Evolutionary conservation across 768 basidiomycete species (phyloP).

Genomic region (Leccinum truebloodii): DNA sequence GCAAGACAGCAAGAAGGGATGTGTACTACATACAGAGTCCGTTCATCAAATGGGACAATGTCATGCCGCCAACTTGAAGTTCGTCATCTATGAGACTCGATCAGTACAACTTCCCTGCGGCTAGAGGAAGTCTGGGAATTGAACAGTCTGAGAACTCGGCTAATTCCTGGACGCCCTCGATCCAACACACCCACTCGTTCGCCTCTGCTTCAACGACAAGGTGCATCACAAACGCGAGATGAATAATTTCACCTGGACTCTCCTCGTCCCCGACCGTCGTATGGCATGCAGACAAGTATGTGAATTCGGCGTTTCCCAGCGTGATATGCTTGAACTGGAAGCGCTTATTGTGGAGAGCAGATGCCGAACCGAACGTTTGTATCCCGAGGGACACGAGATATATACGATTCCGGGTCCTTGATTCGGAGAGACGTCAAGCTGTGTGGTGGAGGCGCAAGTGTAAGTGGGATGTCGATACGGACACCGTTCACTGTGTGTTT

Average conservation of each 20-base stretch:
- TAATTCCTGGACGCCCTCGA: too few relatives aligned
- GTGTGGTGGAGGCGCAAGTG: too few relatives aligned
- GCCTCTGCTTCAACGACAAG: not conserved
- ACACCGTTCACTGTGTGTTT: too few relatives aligned
- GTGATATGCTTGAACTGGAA: not conserved
- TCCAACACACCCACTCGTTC: not conserved
- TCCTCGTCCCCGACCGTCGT: too few relatives aligned
- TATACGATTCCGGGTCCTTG: too few relatives aligned
- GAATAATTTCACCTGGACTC: not conserved
- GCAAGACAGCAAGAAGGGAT: not conserved
- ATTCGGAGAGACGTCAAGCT: too few relatives aligned
- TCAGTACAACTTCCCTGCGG: not conserved
- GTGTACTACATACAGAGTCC: not conserved
- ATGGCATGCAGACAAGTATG: too few relatives aligned
- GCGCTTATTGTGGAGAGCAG: not conserved
- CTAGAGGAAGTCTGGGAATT: not conserved
- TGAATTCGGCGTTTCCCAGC: too few relatives aligned
- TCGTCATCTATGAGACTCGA: not conserved
- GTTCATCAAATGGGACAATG: not conserved
- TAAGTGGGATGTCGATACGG: too few relatives aligned
- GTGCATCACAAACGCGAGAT: not conserved
- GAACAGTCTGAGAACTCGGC: too few relatives aligned
- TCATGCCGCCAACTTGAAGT: not conserved
- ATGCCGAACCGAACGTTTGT: not conserved
- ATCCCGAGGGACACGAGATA: too few relatives aligned